These are phyloP conservation scores for Eucalyptus grandis DNA, from an alignment of 345 rosid genomes.

Conservation along the genomic window DNA sequence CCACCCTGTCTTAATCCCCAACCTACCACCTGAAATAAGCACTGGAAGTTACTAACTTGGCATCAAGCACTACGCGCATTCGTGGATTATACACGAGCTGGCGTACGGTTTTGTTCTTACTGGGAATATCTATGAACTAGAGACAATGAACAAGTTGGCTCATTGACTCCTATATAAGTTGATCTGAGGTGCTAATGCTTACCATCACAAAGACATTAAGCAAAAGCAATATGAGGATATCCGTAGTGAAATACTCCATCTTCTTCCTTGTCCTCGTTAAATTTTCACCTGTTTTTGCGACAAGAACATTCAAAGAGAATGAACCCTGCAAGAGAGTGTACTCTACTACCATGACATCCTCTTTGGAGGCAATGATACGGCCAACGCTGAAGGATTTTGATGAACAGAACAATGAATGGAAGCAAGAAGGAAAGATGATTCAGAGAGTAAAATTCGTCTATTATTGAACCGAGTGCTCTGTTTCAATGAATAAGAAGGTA, in stretches of 20 bases:
- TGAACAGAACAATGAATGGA: no score
- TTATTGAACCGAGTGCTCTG: no score
- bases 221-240: neutral
- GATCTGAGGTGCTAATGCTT: neutral
- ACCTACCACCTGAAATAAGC: neutral
- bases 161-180: neutral
- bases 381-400: no score
- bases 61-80: neutral
- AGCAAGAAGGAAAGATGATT: no score
- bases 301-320: neutral
- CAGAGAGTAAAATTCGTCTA: no score
- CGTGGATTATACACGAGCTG: neutral
- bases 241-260: neutral
- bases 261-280: conserved; percentile 29
- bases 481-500: no score
- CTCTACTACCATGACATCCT: conserved; percentile 54
- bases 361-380: conserved; percentile 22
- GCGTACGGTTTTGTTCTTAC: neutral
- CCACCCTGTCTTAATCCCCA: neutral
- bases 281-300: conserved; percentile 24
- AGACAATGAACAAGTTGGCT: neutral
- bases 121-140: neutral
- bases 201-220: neutral
- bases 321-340: conserved; percentile 43
- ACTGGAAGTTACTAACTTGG: neutral